A percentile compares a stretch with the other conserved stretches of the same genome.
These are phyloP conservation scores for Gremmenia infestans DNA, from an alignment of 2,329 filamentous ascomycete genomes.

Conservation along the genomic window DNA sequence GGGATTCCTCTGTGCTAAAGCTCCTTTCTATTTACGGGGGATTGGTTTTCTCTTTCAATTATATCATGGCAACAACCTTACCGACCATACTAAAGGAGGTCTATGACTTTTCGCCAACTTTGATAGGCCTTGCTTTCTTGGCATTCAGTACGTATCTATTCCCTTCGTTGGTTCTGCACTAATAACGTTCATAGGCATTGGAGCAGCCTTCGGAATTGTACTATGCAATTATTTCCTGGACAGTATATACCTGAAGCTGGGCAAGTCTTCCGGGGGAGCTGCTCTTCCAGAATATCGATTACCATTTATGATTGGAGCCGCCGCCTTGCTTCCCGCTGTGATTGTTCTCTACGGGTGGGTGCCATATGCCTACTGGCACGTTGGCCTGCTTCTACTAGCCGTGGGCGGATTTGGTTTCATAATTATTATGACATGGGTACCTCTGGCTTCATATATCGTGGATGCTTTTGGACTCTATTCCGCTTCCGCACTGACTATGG, in stretches of 20 bases:
- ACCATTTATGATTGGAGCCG: conserved; percentile 50
- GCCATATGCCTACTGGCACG: conserved; percentile 46
- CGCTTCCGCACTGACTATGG: conserved; percentile 37
- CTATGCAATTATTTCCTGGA: conserved; percentile 29
- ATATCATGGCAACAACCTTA: conserved; percentile 42
- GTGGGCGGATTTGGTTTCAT: conserved; percentile 44
- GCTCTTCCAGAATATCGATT: conserved; percentile 55
- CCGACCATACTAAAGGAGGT: conserved; percentile 37
- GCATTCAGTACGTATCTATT: conserved; percentile 40
- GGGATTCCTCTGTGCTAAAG: conserved; percentile 47
- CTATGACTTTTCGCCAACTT: conserved; percentile 41
- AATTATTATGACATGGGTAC: conserved; percentile 41
- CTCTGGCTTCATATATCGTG: conserved; percentile 48
- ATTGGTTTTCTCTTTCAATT: conserved; percentile 40
- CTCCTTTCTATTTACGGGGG: conserved; percentile 38
- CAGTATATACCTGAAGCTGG: conserved; percentile 19
- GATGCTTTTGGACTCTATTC: conserved; percentile 40
- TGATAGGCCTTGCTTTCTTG: conserved; percentile 49
- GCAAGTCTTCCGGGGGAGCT: conserved; percentile 11
- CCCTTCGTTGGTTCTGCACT: not conserved
- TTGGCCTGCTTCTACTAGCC: conserved; percentile 40
- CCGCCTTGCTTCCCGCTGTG: conserved; percentile 48
- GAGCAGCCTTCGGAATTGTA: conserved; percentile 39
- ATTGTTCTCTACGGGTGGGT: conserved; percentile 54
- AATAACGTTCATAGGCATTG: conserved; percentile 20